These are phyloP conservation scores for Oryza glaberrima DNA, from an alignment of 176 grass and related monocot genomes.

Conservation along the genomic window DNA sequence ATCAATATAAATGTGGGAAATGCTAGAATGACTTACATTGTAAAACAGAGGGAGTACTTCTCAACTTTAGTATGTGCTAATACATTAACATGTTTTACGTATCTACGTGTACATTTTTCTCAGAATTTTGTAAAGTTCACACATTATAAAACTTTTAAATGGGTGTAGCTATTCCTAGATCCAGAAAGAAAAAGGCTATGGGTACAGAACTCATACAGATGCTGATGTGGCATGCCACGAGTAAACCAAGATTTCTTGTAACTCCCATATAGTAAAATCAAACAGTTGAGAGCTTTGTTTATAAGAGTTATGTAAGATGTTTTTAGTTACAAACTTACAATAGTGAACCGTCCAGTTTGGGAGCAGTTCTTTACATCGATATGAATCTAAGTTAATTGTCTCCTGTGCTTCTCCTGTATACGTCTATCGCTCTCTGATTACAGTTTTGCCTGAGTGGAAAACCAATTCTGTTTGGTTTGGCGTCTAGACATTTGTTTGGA, in stretches of 20 bases:
- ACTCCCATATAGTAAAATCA: too few relatives aligned
- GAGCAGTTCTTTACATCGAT: background rate
- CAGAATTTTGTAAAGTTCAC: background rate
- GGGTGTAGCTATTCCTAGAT: background rate
- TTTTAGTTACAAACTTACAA: background rate
- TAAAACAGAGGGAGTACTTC: background rate
- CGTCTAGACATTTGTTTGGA: background rate
- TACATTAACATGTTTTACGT: background rate
- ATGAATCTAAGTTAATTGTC: background rate
- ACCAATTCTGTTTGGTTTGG: background rate
- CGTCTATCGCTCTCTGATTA: background rate
- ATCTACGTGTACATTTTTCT: background rate
- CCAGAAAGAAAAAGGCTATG: background rate
- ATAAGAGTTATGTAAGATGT: too few relatives aligned
- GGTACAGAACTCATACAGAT: too few relatives aligned
- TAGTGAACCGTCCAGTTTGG: background rate
- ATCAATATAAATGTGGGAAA: too few relatives aligned
- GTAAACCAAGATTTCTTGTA: too few relatives aligned
- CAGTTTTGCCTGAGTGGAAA: background rate
- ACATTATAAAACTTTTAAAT: background rate
- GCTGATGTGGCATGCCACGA: too few relatives aligned
- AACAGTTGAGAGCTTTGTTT: too few relatives aligned
- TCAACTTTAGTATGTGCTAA: background rate
- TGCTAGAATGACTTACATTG: too few relatives aligned
- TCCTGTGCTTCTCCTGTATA: background rate